phyloP scores from a whole-genome alignment of 768 basidiomycete genomes.

The Chalciporus piperatus region DNA sequence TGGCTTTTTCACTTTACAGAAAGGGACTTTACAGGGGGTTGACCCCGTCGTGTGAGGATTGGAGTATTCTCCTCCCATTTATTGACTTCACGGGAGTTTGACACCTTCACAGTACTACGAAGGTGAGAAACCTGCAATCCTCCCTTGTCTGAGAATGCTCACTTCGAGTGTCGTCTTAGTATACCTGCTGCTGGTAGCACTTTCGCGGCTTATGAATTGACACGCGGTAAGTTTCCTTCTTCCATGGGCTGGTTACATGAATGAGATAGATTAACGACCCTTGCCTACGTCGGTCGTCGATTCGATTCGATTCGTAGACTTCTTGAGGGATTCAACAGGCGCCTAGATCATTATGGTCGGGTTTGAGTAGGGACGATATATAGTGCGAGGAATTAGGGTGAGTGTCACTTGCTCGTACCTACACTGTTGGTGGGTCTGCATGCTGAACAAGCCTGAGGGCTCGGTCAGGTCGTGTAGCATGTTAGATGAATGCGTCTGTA shows the following conservation, averaged over 20 bases:
- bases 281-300: no score
- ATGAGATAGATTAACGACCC: background rate
- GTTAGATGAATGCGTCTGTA: background rate
- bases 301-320: slow-evolving; percentile 11
- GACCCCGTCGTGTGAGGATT: slow-evolving; percentile 69
- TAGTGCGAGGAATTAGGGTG: background rate
- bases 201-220: slow-evolving; percentile 86
- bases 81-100: background rate
- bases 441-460: background rate
- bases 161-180: slow-evolving; percentile 36
- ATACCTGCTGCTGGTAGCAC: slow-evolving; percentile 91
- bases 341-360: slow-evolving; percentile 6
- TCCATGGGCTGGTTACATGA: background rate
- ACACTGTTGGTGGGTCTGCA: background rate
- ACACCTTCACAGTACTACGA: slow-evolving; percentile 48
- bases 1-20: slow-evolving; percentile 18
- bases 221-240: slow-evolving; percentile 49
- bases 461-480: background rate
- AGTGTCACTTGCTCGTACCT: background rate
- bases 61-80: background rate
- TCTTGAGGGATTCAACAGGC: slow-evolving; percentile 25
- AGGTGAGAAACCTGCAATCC: slow-evolving; percentile 40
- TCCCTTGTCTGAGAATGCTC: background rate
- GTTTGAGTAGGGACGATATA: background rate
- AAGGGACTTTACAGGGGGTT: slow-evolving; percentile 70